A percentile compares a stretch with the other conserved stretches of the same genome.
phyloP scores from a whole-genome alignment of 2,329 filamentous ascomycete genomes.

The Penicillium sp. region DNA sequence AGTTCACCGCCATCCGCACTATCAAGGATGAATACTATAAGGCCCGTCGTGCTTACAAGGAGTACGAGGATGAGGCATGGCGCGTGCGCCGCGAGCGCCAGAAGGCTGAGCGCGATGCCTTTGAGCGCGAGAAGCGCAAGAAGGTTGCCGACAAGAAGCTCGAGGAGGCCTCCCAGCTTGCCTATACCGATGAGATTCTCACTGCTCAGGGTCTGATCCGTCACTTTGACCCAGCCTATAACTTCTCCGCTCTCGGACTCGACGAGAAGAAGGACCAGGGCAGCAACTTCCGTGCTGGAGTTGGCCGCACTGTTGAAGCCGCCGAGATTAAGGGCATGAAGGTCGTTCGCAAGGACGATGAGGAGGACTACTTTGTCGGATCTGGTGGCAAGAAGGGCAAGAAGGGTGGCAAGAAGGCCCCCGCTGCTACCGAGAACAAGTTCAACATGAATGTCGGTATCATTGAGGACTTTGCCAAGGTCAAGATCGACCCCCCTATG shows the following conservation, averaged over 20 bases:
- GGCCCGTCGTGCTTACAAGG: conserved; percentile 76
- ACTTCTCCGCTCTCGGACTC: conserved; percentile 63
- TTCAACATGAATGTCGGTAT: conserved; percentile 90
- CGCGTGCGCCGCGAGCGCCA: conserved; percentile 75
- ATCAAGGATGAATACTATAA: conserved; percentile 88
- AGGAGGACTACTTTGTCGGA: conserved; percentile 79
- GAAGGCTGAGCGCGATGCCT: conserved; percentile 71
- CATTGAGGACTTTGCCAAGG: conserved; percentile 82
- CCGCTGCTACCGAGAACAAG: conserved; percentile 55
- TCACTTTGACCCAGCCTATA: conserved; percentile 83
- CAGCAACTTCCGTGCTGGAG: conserved; percentile 74
- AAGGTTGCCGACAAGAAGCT: conserved; percentile 58
- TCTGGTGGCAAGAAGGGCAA: conserved; percentile 80
- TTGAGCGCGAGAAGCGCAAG: conserved; percentile 51
- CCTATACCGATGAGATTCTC: conserved; percentile 90
- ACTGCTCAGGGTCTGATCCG: conserved; percentile 83
- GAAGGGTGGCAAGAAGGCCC: conserved; percentile 73
- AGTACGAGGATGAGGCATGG: conserved; percentile 81
- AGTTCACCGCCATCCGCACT: conserved; percentile 77
- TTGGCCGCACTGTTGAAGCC: conserved; percentile 81
- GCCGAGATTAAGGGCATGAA: conserved; percentile 82
- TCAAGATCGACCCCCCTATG: conserved; percentile 86
- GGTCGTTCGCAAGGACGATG: conserved; percentile 82
- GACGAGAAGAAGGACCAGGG: conserved; percentile 49
- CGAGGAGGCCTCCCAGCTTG: conserved; percentile 64